Evolutionary conservation across 768 basidiomycete genomes (phyloP).

Genomic region (Tulasnella sp.): DNA sequence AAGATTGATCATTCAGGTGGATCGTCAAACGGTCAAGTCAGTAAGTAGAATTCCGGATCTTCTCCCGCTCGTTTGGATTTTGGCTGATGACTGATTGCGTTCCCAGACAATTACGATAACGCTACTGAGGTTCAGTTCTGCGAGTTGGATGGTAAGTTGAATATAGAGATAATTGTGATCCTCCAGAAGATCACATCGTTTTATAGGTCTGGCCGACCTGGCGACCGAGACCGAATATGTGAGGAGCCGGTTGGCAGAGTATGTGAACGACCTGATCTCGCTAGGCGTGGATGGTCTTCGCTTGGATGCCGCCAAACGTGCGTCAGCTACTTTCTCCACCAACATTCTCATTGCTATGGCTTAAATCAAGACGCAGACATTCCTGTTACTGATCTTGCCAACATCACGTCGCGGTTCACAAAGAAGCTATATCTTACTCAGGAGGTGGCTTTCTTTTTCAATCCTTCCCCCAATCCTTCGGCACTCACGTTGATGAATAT

Average conservation of each 20-base stretch:
- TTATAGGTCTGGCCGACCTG: conserved; percentile 28
- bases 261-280: conserved; percentile 49
- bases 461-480: background rate
- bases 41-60: background rate
- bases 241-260: conserved; percentile 40
- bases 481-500: background rate
- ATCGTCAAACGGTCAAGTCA: background rate
- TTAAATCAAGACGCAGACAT: conserved; percentile 37
- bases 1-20: background rate
- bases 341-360: background rate
- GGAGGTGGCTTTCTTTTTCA: conserved; percentile 28
- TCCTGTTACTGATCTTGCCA: conserved; percentile 39
- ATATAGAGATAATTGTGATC: conserved; percentile 8
- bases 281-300: conserved; percentile 34
- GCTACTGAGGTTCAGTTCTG: conserved; percentile 9
- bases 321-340: background rate
- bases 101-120: conserved; percentile 17
- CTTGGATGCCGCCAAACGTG: conserved; percentile 16
- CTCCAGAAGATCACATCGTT: background rate
- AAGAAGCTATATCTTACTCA: conserved; percentile 48
- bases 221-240: conserved; percentile 56
- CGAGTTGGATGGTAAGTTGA: conserved; percentile 15
- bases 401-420: conserved; percentile 39
- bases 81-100: too few relatives aligned
- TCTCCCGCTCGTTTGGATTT: too few relatives aligned